Base-by-base conservation (phyloP, 768 basidiomycete species). In the Symmetrospora coprosmae region DNA sequence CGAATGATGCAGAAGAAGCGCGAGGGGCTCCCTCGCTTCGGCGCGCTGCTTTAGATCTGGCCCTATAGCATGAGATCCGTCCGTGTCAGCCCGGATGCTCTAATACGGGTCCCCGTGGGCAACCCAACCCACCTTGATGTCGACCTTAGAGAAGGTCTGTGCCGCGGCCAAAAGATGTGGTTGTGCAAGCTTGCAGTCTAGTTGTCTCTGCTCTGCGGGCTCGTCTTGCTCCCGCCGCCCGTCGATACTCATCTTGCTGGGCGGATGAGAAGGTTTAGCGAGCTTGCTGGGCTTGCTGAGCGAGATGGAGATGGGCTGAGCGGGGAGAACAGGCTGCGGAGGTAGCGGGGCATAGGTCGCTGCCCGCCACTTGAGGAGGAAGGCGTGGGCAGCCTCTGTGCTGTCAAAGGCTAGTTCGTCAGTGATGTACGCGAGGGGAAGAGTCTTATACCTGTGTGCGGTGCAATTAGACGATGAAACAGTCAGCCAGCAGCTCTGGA, bases 351-450 rank as follows among this genome's bases (percentile, higher is more conserved):
- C 61, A 59, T 71, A 90, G 64, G 76, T 76, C 39, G 79, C 80
- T 25, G 81, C 83, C 46, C 79, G 75, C 74, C 91, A 84, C 48
- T 79, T 75, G 62, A 73, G 71, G 28, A 97, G 75, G 74, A 91
- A 97, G 46, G 77, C 74, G 70, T 80, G 78, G 23, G 83, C 75
- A 45, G 80, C 80, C 50, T 78, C 73, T 46, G 81, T 66, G 11
- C 76, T 73, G 9, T 91, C 86, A 74, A 94, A 94, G 31, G 81
- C 86, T 61, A 99, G 83, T 72, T 89, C 86, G 60, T 80, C 76
- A 67, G 80, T 78, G 62, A 97, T 75, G 75, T 86, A 87, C 9
- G 76, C 65, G 58, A 97, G 77, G n/a, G 85, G 76, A 19, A 96
- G 73, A 59, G 81, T 80, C 70, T 77, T 78, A 71, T 97, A 97